These are phyloP conservation scores for Mucor sp. DNA, from an alignment of 371 early-diverging fungal species.

Conservation along the genomic window DNA sequence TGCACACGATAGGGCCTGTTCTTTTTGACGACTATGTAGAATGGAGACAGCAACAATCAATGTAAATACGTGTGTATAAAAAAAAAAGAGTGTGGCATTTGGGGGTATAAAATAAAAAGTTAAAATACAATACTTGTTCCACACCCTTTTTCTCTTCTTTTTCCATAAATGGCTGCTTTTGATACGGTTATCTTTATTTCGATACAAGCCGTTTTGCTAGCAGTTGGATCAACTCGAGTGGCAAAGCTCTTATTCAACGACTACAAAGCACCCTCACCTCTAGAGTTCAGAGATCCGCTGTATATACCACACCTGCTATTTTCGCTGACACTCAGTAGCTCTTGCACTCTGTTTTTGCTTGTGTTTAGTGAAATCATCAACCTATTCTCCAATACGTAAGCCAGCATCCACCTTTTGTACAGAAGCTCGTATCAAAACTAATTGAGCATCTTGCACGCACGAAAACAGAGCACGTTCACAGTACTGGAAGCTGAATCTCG, in stretches of 20 bases:
- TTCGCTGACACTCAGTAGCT: slow-evolving; percentile 74
- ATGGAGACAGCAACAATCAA: slow-evolving; percentile 25
- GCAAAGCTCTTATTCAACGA: slow-evolving; percentile 11
- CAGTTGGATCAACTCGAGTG: slow-evolving; percentile 14
- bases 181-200: slow-evolving; percentile 11
- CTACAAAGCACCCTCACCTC: slow-evolving; percentile 13
- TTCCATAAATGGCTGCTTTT: background rate
- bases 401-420: background rate
- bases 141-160: background rate
- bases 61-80: slow-evolving; percentile 8
- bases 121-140: background rate
- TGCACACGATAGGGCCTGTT: slow-evolving; percentile 36
- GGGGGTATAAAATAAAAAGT: background rate
- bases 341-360: slow-evolving; percentile 80
- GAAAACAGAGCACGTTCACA: slow-evolving; percentile 65
- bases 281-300: background rate
- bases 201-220: slow-evolving; percentile 11
- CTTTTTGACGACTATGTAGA: slow-evolving; percentile 47
- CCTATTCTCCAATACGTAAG: slow-evolving; percentile 68
- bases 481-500: slow-evolving; percentile 77
- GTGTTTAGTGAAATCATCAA: slow-evolving; percentile 82
- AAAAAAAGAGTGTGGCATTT: background rate
- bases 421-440: background rate
- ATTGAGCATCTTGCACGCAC: background rate
- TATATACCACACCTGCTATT: slow-evolving; percentile 63